Evolutionary conservation across 371 early-diverging fungal species (phyloP), one percentile per base, ranked within the genome.

Genomic region (Actinomortierella wolfii): DNA sequence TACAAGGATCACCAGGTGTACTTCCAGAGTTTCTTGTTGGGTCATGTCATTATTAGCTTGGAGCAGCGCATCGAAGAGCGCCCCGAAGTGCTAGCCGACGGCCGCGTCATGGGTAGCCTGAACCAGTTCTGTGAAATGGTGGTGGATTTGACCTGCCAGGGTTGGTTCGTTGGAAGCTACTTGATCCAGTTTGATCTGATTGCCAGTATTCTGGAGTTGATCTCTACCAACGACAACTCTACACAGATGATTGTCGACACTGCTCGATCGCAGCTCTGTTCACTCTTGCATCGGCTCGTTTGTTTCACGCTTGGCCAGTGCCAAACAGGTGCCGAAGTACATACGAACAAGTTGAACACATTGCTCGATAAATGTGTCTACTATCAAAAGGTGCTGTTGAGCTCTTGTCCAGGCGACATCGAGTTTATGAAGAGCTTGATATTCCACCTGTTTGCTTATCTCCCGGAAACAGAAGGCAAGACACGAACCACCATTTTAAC

Each of bases 101-200:
- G 73, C 15, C 76, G 81, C 4, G 67, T 85, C 0, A 56, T 89
- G 44, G 43, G 64, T 6, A 87, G 85, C 45, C 64, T 87, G 1
- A 74, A 81, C 5, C 86, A 83, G 62, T 88, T 88, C 60, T 66
- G 81, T 9, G 86, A 85, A 61, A 34, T 87, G 13, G 74, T 86
- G n/a, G 87, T 90, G 7, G 92, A 92, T 67, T 69, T 81, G 25
- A 82, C 88, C 0, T 83, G 86, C 46, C 90, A 89, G 70, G 88
- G 81, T 9, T 83, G 81, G 61, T 84, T 82, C 60, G 73, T 76
- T 40, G 85, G 85, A 15, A 68, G 81, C 7, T 86, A 87, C 41
- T 79, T 83, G 46, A 79, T 86, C 6, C 74, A 73, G 41, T 82
- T 84, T 52, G 87, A 84, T 54, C 59, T 86, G n/a, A 67, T 86